phyloP scores from a whole-genome alignment of 805 yeast genomes.

The Candida methanosorbosa region DNA sequence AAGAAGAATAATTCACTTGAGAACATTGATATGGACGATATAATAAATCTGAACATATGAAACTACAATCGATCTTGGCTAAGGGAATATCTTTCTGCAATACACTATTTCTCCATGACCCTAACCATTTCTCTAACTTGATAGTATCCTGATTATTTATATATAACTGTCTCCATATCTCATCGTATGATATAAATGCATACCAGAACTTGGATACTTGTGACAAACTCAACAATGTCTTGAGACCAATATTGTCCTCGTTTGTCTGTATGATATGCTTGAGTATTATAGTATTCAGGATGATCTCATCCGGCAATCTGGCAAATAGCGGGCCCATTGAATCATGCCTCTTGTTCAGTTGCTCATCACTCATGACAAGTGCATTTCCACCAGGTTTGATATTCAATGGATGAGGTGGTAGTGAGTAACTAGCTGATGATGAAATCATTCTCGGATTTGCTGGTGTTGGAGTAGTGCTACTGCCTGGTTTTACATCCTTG shows the following conservation, averaged over 20 bases:
- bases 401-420: slow-evolving; percentile 58
- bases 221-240: slow-evolving; percentile 42
- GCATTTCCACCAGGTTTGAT: slow-evolving; percentile 71
- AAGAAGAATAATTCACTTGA: slow-evolving; percentile 47
- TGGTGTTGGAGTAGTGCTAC: background rate
- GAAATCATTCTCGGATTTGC: slow-evolving; percentile 8
- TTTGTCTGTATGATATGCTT: background rate
- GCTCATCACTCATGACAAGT: slow-evolving; percentile 12
- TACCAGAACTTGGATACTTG: slow-evolving; percentile 59
- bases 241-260: slow-evolving; percentile 27
- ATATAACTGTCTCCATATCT: slow-evolving; percentile 68
- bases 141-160: no score
- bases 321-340: slow-evolving; percentile 46
- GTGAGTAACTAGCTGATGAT: slow-evolving; percentile 11
- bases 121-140: slow-evolving; percentile 71
- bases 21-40: slow-evolving; percentile 81
- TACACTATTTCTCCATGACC: slow-evolving; percentile 72
- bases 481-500: no score
- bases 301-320: slow-evolving; percentile 52
- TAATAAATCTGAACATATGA: slow-evolving; percentile 67
- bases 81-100: slow-evolving; percentile 19
- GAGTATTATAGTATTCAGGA: slow-evolving; percentile 45
- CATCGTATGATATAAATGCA: slow-evolving; percentile 71
- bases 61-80: slow-evolving; percentile 20
- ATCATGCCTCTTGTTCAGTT: slow-evolving; percentile 11